Evolutionary conservation across 495 filamentous ascomycete genomes (phyloP).

Genomic region (Penicillium malachiteum): DNA sequence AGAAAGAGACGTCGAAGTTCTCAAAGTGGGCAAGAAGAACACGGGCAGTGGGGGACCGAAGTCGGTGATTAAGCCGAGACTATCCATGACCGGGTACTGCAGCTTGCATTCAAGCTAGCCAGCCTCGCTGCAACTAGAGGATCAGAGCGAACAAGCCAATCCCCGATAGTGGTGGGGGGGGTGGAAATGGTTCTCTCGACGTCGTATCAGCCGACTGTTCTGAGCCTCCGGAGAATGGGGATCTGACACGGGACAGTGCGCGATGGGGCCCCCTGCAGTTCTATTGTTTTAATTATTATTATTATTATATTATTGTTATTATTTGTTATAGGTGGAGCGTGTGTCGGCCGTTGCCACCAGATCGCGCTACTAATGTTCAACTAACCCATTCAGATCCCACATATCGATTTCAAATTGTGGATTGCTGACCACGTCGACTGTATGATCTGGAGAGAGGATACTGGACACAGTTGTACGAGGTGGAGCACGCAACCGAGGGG

Average conservation of each 20-base stretch:
- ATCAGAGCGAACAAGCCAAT: constrained; percentile 5
- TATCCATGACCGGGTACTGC: constrained; percentile 20
- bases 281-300: background rate
- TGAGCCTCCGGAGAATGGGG: constrained; percentile 19
- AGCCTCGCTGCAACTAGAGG: constrained; percentile 24
- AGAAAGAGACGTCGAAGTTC: background rate
- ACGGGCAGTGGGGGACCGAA: constrained; percentile 11
- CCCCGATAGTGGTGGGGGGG: background rate
- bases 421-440: constrained; percentile 4
- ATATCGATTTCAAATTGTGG: background rate
- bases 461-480: too few species aligned
- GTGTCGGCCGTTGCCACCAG: constrained; percentile 26
- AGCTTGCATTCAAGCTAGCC: constrained; percentile 14
- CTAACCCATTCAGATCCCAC: background rate
- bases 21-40: background rate
- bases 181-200: background rate
- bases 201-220: constrained; percentile 1
- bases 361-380: constrained; percentile 9
- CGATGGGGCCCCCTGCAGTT: constrained; percentile 14
- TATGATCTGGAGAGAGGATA: background rate
- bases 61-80: constrained; percentile 26
- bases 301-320: background rate
- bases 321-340: background rate
- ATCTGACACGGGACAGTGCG: constrained; percentile 15
- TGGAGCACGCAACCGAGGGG: too few species aligned